Evolutionary conservation across 129 eudicot species (phyloP), one percentile per base, ranked within the genome.

Genomic region (Calendula officinalis): DNA sequence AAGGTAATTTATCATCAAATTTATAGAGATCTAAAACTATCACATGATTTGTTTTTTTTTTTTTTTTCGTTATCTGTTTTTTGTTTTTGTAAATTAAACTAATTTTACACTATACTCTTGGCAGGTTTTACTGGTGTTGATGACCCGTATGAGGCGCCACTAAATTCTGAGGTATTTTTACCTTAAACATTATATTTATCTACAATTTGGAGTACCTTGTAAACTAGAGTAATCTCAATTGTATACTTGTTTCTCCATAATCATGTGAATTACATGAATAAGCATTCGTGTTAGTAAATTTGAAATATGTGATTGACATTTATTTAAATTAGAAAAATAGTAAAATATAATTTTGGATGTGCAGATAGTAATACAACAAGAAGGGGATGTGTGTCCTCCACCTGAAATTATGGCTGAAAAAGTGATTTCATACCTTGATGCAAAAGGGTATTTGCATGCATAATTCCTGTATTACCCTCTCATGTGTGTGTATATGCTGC

Each of bases 51-150:
- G 17, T 14, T 39, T 8, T 48, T 5, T 16, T n/a, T 15, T 12
- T 35, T 12, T 3, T 33, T 14, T 13, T 41, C 44, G 62, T 8
- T 36, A 35, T 35, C 62, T 36, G 27, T 15, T 56, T 33, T 33
- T 13, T 56, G 30, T 22, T 22, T 40, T 16, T 55, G 22, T 56
- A 5, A 16, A 15, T 1, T 70, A 16, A 60, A 60, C 47, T 58
- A 30, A 33, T 48, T 67, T 36, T 37, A 7, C 27, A 32, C 33
- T 30, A 46, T 7, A 11, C 52, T 69, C 69, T 71, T 79, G 59
- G 62, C 91, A 92, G 99, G 91, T 73, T 92, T 92, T 75, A 92
- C 99, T 0, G 99, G 99, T 16, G 60, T 92, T 71, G 99, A 92
- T 65, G 96, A 92, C 70, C 99, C 96, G 3, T 92, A 92, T 73